Evolutionary conservation across 768 basidiomycete species (phyloP).

Genomic region (Leccinellum rugosiceps): DNA sequence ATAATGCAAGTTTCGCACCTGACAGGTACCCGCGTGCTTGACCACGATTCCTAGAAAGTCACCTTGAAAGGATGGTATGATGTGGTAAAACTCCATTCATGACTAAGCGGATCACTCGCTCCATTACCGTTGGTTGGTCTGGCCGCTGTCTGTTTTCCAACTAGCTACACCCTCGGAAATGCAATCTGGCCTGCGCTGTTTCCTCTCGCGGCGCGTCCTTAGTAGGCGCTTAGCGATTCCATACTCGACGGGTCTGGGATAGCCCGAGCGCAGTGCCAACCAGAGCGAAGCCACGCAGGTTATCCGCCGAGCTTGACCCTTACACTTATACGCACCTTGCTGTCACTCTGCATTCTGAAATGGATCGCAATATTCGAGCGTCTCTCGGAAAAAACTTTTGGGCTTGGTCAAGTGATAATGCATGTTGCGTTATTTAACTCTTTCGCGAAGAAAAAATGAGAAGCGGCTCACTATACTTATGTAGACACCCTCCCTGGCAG

Average conservation of each 20-base stretch:
- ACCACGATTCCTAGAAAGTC: slow-evolving; percentile 17
- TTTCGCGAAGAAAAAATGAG: not conserved
- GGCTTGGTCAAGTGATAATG: not conserved
- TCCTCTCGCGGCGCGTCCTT: not conserved
- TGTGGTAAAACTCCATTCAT: not conserved
- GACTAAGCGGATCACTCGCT: slow-evolving; percentile 20
- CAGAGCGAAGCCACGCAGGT: not conserved
- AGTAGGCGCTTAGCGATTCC: slow-evolving; percentile 4
- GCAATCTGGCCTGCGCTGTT: not conserved
- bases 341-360: slow-evolving; percentile 5
- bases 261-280: not conserved
- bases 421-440: not conserved
- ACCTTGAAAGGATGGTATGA: slow-evolving; percentile 4
- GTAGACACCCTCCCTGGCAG: not conserved
- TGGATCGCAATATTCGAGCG: slow-evolving; percentile 2
- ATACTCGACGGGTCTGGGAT: slow-evolving; percentile 1
- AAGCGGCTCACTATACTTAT: not conserved
- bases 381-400: not conserved
- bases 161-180: not conserved
- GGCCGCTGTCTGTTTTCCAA: not conserved
- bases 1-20: not conserved
- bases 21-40: not conserved
- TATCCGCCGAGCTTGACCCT: not conserved
- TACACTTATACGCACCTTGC: not conserved
- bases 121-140: not conserved